Evolutionary conservation across 129 eudicot genomes (phyloP), one percentile per base, ranked within the genome.

Genomic region (Flaveria bidentis): DNA sequence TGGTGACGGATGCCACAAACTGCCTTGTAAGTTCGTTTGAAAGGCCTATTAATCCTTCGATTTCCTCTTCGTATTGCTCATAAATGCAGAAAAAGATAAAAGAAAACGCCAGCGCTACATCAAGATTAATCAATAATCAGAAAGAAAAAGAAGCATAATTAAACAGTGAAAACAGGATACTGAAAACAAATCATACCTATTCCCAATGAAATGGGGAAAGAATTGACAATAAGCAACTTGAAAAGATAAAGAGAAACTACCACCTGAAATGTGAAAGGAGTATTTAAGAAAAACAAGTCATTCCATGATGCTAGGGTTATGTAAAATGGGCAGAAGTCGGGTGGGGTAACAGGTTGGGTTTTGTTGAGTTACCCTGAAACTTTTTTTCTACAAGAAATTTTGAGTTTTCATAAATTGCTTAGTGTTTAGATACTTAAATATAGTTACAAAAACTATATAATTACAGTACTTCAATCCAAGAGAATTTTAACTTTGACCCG

Each of bases 11-110:
- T 42, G 9, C 75, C 69, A 80, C 16, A 9, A 4, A 25, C 7
- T 64, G 78, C 25, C 61, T 74, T 11, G 69, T 17, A 26, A 80
- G 45, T 76, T 80, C 84, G 16, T 28, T 47, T 44, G 20, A 56
- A 49, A 83, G 61, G 70, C 69, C 74, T 68, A 61, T 73, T 16
- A 84, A 23, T 56, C 86, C 87, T 56, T 93, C 92, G 67, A 93
- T 82, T 75, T 90, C 90, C 51, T 75, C 92, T 79, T 93, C 96
- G 12, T 90, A 90, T 84, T 93, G 98, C 72, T 93, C 97, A 68
- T 86, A 93, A 51, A 93, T 82, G 61, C 83, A 87, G 82, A 89
- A 87, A 15, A 74, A 39, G 4, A 87, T 85, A 84, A 93, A 93
- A 2, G 87, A 81, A 80, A 88, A 84, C n/a, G 87, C 84, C 75